Evolutionary conservation across 1,284 basidiomycete species (phyloP).

Genomic region (Ustilago sp.): DNA sequence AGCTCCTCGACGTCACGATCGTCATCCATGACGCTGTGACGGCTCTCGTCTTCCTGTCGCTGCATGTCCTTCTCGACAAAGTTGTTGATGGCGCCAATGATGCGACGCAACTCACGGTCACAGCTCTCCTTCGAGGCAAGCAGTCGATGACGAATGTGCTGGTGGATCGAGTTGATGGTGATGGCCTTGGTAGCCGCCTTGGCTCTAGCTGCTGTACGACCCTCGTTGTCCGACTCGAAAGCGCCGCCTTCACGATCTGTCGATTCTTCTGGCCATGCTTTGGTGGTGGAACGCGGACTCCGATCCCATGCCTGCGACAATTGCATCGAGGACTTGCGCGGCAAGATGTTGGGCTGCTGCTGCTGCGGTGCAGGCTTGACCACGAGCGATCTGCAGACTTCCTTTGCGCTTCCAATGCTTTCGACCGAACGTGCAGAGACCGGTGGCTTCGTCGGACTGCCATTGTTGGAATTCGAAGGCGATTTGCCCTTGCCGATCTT

Average conservation of each 20-base stretch:
- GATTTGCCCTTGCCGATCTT: constrained; percentile 45
- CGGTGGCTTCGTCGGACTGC: constrained; percentile 36
- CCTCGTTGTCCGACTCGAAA: constrained; percentile 45
- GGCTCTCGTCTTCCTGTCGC: constrained; percentile 75
- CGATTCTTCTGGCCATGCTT: constrained; percentile 8
- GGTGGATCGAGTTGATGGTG: constrained; percentile 78
- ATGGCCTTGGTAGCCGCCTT: constrained; percentile 54
- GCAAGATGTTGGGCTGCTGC: constrained; percentile 16
- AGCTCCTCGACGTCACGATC: constrained; percentile 70
- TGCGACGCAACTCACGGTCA: constrained; percentile 91
- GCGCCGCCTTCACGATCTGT: constrained; percentile 19
- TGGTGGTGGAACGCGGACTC: constrained; percentile 18
- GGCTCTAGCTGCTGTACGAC: constrained; percentile 25
- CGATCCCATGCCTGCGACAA: constrained; percentile 36
- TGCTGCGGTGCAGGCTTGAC: constrained; percentile 13
- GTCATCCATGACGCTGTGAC: constrained; percentile 28
- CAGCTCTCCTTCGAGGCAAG: constrained; percentile 93
- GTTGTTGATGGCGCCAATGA: constrained; percentile 89
- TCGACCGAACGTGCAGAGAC: constrained; percentile 28
- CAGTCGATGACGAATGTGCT: constrained; percentile 92
- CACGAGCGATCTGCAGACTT: constrained; percentile 22
- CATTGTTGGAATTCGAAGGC: constrained; percentile 20
- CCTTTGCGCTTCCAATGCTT: constrained; percentile 28
- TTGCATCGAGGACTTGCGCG: constrained; percentile 31
- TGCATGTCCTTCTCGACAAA: constrained; percentile 91